phyloP scores from a whole-genome alignment of 1,139 yeast genomes.

The Debaryomyces sp. region DNA sequence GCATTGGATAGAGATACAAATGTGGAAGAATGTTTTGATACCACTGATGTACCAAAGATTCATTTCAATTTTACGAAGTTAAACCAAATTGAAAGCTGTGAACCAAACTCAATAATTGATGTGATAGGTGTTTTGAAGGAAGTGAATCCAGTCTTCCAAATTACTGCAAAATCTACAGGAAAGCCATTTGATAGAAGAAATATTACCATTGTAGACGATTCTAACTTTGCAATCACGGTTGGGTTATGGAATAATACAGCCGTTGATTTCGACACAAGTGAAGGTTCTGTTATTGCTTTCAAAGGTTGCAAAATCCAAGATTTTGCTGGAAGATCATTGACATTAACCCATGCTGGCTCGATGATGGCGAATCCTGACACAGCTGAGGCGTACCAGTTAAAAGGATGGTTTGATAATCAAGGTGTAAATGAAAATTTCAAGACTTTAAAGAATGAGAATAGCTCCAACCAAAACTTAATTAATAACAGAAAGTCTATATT shows the following conservation, averaged over 20 bases:
- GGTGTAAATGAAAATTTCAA: constrained; percentile 68
- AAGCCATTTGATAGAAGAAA: constrained; percentile 92
- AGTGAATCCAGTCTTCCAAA: constrained; percentile 72
- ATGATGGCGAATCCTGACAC: constrained; percentile 82
- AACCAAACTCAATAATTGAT: constrained; percentile 75
- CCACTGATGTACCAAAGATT: constrained; percentile 71
- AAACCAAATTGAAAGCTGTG: constrained; percentile 64
- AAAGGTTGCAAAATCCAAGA: constrained; percentile 91
- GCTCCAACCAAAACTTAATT: constrained; percentile 31
- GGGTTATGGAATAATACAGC: constrained; percentile 95
- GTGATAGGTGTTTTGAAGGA: constrained; percentile 84
- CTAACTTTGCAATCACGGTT: constrained; percentile 72
- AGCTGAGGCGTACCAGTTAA: constrained; percentile 81
- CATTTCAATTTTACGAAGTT: constrained; percentile 77
- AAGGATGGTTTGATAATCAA: constrained; percentile 92
- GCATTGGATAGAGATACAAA: constrained; percentile 78
- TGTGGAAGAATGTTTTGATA: constrained; percentile 71
- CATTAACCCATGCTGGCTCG: constrained; percentile 79
- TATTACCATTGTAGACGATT: constrained; percentile 80
- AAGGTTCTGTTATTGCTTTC: constrained; percentile 86
- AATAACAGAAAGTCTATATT: constrained; percentile 64
- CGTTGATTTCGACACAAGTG: constrained; percentile 67
- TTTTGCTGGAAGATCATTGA: constrained; percentile 83
- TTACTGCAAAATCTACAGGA: constrained; percentile 91
- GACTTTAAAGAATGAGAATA: constrained; percentile 51